These are phyloP conservation scores for Botrytis byssoidea DNA, from an alignment of 2,329 filamentous ascomycete genomes.

Conservation along the genomic window DNA sequence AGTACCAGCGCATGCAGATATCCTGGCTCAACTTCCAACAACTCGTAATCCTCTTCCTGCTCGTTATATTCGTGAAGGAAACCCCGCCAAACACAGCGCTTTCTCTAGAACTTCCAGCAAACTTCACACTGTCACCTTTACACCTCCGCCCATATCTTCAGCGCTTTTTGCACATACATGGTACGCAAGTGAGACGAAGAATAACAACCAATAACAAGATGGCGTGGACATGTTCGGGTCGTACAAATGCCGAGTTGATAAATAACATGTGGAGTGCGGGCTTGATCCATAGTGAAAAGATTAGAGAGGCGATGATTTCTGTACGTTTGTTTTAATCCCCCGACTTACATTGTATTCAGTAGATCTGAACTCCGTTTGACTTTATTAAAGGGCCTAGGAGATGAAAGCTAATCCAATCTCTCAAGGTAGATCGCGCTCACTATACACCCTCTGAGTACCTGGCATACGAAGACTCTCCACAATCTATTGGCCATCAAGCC, in stretches of 20 bases:
- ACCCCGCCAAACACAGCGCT: too few relatives aligned
- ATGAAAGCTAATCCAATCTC: conserved; percentile 14
- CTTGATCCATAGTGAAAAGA: conserved; percentile 69
- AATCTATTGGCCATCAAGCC: conserved; percentile 63
- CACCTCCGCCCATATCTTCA: neutral
- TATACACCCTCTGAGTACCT: conserved; percentile 68
- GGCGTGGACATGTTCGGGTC: conserved; percentile 86
- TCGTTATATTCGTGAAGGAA: neutral
- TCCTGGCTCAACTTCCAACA: neutral
- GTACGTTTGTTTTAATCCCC: conserved; percentile 44
- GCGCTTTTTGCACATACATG: neutral
- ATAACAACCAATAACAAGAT: conserved; percentile 50
- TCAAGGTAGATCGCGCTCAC: conserved; percentile 82
- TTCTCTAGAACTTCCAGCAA: neutral
- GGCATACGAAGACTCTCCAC: conserved; percentile 73
- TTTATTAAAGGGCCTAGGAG: conserved; percentile 19
- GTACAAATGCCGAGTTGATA: conserved; percentile 71
- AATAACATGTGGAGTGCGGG: conserved; percentile 71
- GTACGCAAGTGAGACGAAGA: neutral
- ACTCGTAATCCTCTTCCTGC: neutral
- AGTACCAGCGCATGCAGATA: neutral
- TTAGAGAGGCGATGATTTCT: conserved; percentile 77
- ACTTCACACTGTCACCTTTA: neutral
- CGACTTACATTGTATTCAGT: conserved; percentile 17
- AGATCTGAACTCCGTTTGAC: neutral